Percentiles rank a stretch among this genome's conserved stretches.
These are phyloP conservation scores for Sporothrix schenckii DNA, from an alignment of 2,329 filamentous ascomycete species.

Conservation along the genomic window DNA sequence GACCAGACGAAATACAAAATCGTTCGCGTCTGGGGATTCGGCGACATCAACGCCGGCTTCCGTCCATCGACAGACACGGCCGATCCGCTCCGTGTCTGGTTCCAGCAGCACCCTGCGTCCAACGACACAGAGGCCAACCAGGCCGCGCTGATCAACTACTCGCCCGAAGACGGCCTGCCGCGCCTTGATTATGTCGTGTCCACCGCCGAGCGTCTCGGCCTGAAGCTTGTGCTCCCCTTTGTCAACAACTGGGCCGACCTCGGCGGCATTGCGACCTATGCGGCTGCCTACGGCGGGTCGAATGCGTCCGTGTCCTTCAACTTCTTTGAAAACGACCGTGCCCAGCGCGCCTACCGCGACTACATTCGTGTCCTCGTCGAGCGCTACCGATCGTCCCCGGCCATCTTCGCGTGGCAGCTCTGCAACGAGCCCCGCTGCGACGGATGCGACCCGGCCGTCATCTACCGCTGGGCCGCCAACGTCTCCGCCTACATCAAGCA, in stretches of 20 bases:
- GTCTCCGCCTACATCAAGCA: constrained; percentile 56
- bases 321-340: constrained; percentile 38
- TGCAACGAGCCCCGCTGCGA: constrained; percentile 60
- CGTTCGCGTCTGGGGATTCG: constrained; percentile 58
- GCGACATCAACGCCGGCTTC: constrained; percentile 48
- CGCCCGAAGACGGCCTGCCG: constrained; percentile 29
- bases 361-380: constrained; percentile 55
- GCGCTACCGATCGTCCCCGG: constrained; percentile 52
- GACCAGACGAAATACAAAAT: constrained; percentile 51
- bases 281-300: constrained; percentile 31
- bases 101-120: constrained; percentile 43
- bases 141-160: constrained; percentile 32
- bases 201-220: constrained; percentile 20
- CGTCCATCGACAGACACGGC: constrained; percentile 41
- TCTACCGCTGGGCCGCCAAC: constrained; percentile 59
- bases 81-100: constrained; percentile 50
- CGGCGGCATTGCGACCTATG: constrained; percentile 36
- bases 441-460: constrained; percentile 54
- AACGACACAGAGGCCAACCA: constrained; percentile 19
- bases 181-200: constrained; percentile 54
- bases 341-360: constrained; percentile 58
- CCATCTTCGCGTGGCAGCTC: constrained; percentile 60
- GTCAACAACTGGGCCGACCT: constrained; percentile 36
- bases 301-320: constrained; percentile 29
- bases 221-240: constrained; percentile 31